Evolutionary conservation across 176 grass and related monocot species (phyloP).

Genomic region (Oryza officinalis): DNA sequence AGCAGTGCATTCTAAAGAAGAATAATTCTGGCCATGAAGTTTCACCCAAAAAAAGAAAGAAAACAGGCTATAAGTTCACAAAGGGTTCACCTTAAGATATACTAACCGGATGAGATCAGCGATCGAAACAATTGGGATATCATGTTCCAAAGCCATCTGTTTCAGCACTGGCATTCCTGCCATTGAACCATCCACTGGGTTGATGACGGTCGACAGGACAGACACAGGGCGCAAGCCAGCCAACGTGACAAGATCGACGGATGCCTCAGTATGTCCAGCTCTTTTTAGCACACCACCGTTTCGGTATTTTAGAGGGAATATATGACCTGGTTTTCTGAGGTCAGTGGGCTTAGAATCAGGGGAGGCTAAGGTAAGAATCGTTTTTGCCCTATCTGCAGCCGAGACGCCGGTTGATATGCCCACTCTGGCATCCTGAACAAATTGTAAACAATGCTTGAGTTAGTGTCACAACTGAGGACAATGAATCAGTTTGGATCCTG

Average conservation of each 20-base stretch:
- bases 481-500: background rate
- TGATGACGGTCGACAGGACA: slow-evolving; percentile 71
- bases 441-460: slow-evolving; percentile 19
- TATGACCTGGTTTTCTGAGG: slow-evolving; percentile 77
- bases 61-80: slow-evolving; percentile 37
- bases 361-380: slow-evolving; percentile 70
- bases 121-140: slow-evolving; percentile 77
- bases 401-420: slow-evolving; percentile 72
- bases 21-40: background rate
- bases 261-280: slow-evolving; percentile 83
- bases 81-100: slow-evolving; percentile 59
- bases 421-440: slow-evolving; percentile 73
- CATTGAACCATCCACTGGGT: slow-evolving; percentile 76
- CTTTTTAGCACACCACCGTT: slow-evolving; percentile 82
- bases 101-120: slow-evolving; percentile 92
- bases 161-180: slow-evolving; percentile 53
- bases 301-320: slow-evolving; percentile 85
- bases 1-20: background rate
- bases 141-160: slow-evolving; percentile 63
- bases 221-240: slow-evolving; percentile 70
- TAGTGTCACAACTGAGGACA: background rate
- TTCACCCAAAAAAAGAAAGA: background rate
- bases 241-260: slow-evolving; percentile 66
- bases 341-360: slow-evolving; percentile 84
- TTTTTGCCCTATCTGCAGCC: slow-evolving; percentile 79